A percentile compares a stretch with the other conserved stretches of the same genome.
Evolutionary conservation across 805 yeast genomes (phyloP).

Genomic region (Clavispora santaluciae): DNA sequence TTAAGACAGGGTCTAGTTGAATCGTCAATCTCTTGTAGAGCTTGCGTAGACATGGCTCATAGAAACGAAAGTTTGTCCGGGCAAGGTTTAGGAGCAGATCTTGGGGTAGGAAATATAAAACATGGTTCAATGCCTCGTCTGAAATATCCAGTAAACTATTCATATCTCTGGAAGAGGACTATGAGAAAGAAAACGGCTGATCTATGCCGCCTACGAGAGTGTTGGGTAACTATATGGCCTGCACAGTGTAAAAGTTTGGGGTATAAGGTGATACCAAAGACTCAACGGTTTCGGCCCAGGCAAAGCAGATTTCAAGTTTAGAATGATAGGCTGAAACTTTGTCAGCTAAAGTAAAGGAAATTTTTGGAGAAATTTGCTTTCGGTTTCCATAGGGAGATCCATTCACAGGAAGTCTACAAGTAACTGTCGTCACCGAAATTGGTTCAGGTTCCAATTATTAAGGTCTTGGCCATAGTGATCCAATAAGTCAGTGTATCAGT

Average conservation of each 20-base stretch:
- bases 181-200: neutral
- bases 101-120: constrained; percentile 24
- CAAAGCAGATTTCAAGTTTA: too few relatives aligned
- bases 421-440: too few relatives aligned
- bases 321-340: too few relatives aligned
- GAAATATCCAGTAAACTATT: constrained; percentile 8
- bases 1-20: constrained; percentile 17
- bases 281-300: neutral
- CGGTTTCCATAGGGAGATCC: too few relatives aligned
- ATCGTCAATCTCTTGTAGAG: constrained; percentile 24
- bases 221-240: neutral
- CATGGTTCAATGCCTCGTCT: constrained; percentile 7
- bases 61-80: constrained; percentile 30
- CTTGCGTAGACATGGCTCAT: constrained; percentile 26
- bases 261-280: constrained; percentile 1
- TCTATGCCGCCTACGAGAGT: neutral
- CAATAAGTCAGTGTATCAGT: too few relatives aligned
- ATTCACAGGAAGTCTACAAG: too few relatives aligned
- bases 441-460: too few relatives aligned
- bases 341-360: too few relatives aligned
- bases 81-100: constrained; percentile 28
- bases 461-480: too few relatives aligned
- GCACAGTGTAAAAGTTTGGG: constrained; percentile 1
- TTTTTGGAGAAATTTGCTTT: too few relatives aligned
- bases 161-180: neutral